Percentiles rank a stretch among this genome's conserved stretches.
Conservation (phyloP, 345 rosid genomes). For the Brassica incana region DNA sequence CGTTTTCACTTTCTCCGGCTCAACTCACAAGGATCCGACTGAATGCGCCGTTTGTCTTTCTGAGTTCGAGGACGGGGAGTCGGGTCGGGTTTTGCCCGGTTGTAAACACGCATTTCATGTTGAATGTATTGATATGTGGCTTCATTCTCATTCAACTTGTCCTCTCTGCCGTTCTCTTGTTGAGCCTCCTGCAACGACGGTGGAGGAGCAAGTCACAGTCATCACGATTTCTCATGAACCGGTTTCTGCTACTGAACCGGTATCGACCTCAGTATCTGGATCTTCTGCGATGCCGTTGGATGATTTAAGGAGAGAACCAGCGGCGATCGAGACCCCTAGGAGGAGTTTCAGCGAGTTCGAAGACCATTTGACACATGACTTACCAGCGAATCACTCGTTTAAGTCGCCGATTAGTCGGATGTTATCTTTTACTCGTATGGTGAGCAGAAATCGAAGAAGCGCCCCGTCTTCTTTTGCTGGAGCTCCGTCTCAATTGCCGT, state of each 20-base stretch:
- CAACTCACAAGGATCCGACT: no score
- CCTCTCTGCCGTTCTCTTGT: not conserved
- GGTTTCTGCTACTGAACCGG: not conserved
- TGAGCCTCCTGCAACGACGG: no score
- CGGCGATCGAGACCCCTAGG: no score
- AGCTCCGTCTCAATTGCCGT: conserved; percentile 15
- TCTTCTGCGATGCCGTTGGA: no score
- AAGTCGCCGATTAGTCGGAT: not conserved
- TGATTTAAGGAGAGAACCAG: no score
- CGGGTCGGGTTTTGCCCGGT: not conserved
- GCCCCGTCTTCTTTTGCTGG: conserved; percentile 34
- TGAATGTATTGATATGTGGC: not conserved
- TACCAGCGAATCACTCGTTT: no score
- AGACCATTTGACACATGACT: no score
- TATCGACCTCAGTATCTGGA: no score
- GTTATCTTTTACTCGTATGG: not conserved
- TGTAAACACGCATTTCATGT: not conserved
- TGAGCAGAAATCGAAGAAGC: conserved; percentile 50
- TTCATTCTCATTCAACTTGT: not conserved
- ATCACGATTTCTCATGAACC: not conserved
- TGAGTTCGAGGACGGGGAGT: no score
- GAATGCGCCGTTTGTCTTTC: no score
- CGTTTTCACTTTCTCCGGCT: no score
- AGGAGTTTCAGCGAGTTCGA: no score
- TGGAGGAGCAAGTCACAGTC: not conserved